Evolutionary conservation across 73 alveolate species (phyloP).

Genomic region (Paramecium pentaurelia): DNA sequence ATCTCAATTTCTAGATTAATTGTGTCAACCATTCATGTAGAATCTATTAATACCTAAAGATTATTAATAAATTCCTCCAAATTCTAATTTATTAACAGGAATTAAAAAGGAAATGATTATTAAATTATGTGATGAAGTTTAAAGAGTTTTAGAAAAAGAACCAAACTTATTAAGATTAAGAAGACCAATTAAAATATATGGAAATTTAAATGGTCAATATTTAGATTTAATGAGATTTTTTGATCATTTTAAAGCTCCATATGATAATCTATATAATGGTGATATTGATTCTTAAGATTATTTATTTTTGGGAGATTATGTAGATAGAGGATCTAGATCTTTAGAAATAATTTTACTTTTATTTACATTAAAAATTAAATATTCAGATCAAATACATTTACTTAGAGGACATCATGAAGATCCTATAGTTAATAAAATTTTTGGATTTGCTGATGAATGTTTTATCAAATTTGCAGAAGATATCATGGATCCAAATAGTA

Average conservation of each 20-base stretch:
- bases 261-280: conserved; percentile 47
- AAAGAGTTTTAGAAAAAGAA: conserved; percentile 46
- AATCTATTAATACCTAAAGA: conserved; percentile 38
- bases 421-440: conserved; percentile 72
- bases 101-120: conserved; percentile 46
- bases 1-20: not conserved
- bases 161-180: not conserved
- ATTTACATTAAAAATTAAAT: conserved; percentile 64
- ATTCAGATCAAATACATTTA: conserved; percentile 66
- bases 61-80: conserved; percentile 1
- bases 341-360: conserved; percentile 71
- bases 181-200: conserved; percentile 81
- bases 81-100: conserved; percentile 37
- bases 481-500: conserved; percentile 69
- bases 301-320: conserved; percentile 82
- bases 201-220: conserved; percentile 98
- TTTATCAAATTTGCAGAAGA: conserved; percentile 70
- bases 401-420: conserved; percentile 86
- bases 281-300: conserved; percentile 66
- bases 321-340: conserved; percentile 82
- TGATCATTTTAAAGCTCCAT: conserved; percentile 70
- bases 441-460: conserved; percentile 87
- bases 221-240: conserved; percentile 98
- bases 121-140: conserved; percentile 56
- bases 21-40: not conserved